phyloP scores from a whole-genome alignment of 2,329 filamentous ascomycete species.

The Rugonectria rugulosa region DNA sequence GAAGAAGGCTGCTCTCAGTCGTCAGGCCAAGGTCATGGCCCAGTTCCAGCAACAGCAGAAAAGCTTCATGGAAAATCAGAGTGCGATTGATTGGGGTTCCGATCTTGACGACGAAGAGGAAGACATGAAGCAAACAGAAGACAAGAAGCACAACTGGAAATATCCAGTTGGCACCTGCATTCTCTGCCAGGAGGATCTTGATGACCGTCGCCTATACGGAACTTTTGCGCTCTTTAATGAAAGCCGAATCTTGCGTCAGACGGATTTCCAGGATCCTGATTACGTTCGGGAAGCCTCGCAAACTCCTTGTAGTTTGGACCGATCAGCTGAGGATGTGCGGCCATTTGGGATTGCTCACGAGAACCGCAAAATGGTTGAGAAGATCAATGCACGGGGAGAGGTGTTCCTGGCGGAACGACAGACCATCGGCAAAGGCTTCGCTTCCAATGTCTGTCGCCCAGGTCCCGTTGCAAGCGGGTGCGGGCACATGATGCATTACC shows the following conservation, averaged over 20 bases:
- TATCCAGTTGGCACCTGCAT: constrained; percentile 95
- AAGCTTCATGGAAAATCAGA: constrained; percentile 89
- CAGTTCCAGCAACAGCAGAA: constrained; percentile 98
- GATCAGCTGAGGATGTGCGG: constrained; percentile 80
- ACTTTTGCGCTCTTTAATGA: constrained; percentile 91
- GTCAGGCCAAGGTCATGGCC: constrained; percentile 94
- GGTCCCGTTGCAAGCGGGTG: constrained; percentile 91
- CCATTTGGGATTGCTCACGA: constrained; percentile 92
- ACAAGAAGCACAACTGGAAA: constrained; percentile 75
- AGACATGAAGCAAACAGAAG: constrained; percentile 65
- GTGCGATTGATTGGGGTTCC: constrained; percentile 82
- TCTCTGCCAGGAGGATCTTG: constrained; percentile 93
- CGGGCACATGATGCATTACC: constrained; percentile 98
- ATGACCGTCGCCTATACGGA: constrained; percentile 87
- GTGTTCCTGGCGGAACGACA: constrained; percentile 78
- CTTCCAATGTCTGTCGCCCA: constrained; percentile 67
- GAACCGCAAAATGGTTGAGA: constrained; percentile 80
- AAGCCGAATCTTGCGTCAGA: constrained; percentile 86
- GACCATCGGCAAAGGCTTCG: constrained; percentile 88
- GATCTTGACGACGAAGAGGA: constrained; percentile 81
- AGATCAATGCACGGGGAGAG: constrained; percentile 76
- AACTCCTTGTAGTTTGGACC: constrained; percentile 83
- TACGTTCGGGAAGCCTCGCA: constrained; percentile 84
- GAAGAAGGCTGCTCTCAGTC: constrained; percentile 88
- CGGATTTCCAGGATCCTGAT: constrained; percentile 80